Percentiles rank a stretch among this genome's conserved stretches.
phyloP scores from a whole-genome alignment of 148 eudicot genomes.

The Chenopodium quinoa region DNA sequence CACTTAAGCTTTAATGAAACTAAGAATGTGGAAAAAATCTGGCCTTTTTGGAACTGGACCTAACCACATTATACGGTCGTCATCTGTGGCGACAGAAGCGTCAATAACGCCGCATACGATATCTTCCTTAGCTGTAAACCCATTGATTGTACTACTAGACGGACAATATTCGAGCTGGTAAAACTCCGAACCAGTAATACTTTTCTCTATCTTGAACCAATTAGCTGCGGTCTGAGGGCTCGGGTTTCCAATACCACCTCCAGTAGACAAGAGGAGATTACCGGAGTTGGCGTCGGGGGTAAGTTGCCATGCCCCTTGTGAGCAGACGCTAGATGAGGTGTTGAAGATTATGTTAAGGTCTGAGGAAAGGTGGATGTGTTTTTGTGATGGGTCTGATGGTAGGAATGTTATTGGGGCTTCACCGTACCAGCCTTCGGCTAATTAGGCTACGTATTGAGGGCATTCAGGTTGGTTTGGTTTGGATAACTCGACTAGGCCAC shows the following conservation, averaged over 20 bases:
- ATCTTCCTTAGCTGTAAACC: not conserved
- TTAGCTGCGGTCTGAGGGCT: not conserved
- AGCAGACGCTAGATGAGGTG: not conserved
- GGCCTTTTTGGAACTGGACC: not conserved
- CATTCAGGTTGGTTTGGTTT: not conserved
- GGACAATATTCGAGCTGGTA: conserved; percentile 5
- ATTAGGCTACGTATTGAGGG: conserved; percentile 3
- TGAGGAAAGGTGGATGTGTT: not conserved
- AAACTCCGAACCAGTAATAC: not conserved
- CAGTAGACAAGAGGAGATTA: not conserved
- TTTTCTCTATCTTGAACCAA: not conserved
- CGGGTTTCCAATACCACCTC: not conserved
- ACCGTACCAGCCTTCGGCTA: not conserved
- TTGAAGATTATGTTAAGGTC: conserved; percentile 3
- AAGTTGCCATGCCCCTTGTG: not conserved
- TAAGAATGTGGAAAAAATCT: not conserved
- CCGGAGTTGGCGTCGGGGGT: not conserved
- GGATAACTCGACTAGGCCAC: not conserved
- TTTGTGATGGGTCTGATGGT: not conserved
- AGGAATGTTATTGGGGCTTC: not conserved
- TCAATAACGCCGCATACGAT: not conserved
- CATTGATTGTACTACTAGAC: not conserved
- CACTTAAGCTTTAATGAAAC: not conserved
- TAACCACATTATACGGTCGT: not conserved
- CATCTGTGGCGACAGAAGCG: not conserved